phyloP scores from a whole-genome alignment of 257 asterid genomes.

The Osmanthus fragrans region DNA sequence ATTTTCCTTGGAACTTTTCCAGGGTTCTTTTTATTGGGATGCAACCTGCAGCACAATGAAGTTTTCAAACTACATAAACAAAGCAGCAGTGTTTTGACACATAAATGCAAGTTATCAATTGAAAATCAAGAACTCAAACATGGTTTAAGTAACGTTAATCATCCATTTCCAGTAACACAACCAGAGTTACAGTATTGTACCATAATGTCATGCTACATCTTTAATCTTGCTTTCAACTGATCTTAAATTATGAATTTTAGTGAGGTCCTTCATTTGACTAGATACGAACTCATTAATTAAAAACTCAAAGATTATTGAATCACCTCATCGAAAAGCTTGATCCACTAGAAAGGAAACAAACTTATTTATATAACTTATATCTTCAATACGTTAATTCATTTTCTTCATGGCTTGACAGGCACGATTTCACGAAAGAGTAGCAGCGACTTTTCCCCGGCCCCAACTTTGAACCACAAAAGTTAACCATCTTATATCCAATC shows the following conservation, averaged over 20 bases:
- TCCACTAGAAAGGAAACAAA: neutral
- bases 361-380: conserved; percentile 1
- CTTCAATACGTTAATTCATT: neutral
- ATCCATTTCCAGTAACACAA: neutral
- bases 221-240: neutral
- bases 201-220: neutral
- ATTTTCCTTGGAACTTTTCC: conserved; percentile 48
- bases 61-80: neutral
- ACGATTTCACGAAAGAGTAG: neutral
- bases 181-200: neutral
- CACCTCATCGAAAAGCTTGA: neutral
- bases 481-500: neutral
- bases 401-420: too few relatives aligned
- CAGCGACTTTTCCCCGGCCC: too few relatives aligned
- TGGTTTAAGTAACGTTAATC: neutral
- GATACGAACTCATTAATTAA: neutral
- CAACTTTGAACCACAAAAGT: neutral
- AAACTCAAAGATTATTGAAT: neutral
- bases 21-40: conserved; percentile 32
- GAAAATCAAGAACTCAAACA: conserved; percentile 2
- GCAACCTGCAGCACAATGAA: conserved; percentile 21
- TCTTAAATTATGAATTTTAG: neutral
- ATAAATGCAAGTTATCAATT: neutral
- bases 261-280: neutral
- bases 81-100: neutral